phyloP scores from a whole-genome alignment of 2,329 filamentous ascomycete species.

The Curvularia spicifera region DNA sequence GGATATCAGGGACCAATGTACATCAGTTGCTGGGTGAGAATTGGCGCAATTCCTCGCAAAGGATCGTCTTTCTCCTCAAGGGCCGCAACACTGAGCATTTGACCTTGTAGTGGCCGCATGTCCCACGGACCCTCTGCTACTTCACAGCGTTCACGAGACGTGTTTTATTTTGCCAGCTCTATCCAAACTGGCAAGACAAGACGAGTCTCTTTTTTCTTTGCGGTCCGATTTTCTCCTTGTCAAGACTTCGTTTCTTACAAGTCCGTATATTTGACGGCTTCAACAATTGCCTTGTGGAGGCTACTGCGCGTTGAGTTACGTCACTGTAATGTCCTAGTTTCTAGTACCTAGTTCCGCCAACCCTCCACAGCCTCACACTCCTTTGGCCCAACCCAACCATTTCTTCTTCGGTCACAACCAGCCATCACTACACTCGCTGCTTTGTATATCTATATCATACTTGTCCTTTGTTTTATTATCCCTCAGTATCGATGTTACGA shows the following conservation, averaged over 20 bases:
- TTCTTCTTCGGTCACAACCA: conserved; percentile 1
- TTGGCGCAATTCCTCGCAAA: conserved; percentile 11
- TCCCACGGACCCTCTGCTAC: neutral
- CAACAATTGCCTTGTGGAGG: conserved; percentile 25
- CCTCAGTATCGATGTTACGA: conserved; percentile 24
- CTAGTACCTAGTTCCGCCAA: conserved; percentile 36
- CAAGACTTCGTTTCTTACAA: conserved; percentile 14
- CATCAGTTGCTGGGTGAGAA: conserved; percentile 11
- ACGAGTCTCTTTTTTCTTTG: conserved; percentile 9
- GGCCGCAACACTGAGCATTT: conserved; percentile 7
- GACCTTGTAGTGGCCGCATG: conserved; percentile 6
- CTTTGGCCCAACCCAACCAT: conserved; percentile 7
- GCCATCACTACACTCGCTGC: conserved; percentile 19
- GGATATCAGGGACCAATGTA: conserved; percentile 6
- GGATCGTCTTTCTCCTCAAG: conserved; percentile 7
- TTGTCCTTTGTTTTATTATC: neutral
- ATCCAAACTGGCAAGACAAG: conserved; percentile 5
- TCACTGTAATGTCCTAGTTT: conserved; percentile 44
- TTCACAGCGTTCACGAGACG: neutral
- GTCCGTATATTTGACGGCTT: conserved; percentile 11
- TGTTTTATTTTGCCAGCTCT: neutral
- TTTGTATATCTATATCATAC: conserved; percentile 23
- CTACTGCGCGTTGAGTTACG: conserved; percentile 35
- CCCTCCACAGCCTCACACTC: conserved; percentile 29
- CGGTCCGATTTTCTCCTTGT: conserved; percentile 13